A percentile compares a stretch with the other conserved stretches of the same genome.
phyloP scores from a whole-genome alignment of 176 grass and related monocot species.

The Musa troglodytarum region DNA sequence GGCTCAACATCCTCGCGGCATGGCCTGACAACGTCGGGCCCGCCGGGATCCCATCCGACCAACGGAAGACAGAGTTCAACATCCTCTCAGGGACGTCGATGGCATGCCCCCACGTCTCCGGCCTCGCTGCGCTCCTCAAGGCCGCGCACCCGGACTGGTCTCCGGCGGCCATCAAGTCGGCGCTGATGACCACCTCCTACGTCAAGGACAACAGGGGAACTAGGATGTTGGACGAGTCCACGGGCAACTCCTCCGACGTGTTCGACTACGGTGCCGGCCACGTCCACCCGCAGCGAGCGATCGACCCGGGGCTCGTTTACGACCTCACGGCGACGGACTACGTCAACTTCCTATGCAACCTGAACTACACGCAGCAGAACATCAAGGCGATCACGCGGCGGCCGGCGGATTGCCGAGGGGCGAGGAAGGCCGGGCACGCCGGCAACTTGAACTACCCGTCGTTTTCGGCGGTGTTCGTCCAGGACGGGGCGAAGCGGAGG shows the following conservation, averaged over 20 bases:
- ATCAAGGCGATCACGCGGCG: constrained; percentile 71
- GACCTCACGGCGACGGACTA: constrained; percentile 47
- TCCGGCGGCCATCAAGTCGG: constrained; percentile 86
- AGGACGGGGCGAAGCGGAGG: constrained; percentile 4
- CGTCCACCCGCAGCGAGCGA: constrained; percentile 84
- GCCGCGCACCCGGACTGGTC: constrained; percentile 75
- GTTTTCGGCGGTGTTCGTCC: constrained; percentile 42
- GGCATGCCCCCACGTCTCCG: constrained; percentile 92
- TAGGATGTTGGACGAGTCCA: constrained; percentile 71
- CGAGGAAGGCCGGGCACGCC: constrained; percentile 49
- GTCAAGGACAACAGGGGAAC: constrained; percentile 54
- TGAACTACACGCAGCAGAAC: constrained; percentile 82
- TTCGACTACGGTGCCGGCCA: constrained; percentile 84
- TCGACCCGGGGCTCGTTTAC: constrained; percentile 86
- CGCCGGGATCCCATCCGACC: constrained; percentile 59
- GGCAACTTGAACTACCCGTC: constrained; percentile 91
- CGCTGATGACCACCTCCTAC: constrained; percentile 83
- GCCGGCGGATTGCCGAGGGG: constrained; percentile 43
- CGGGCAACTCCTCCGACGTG: constrained; percentile 34
- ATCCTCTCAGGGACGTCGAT: constrained; percentile 93
- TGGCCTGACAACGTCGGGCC: constrained; percentile 76
- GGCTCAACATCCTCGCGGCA: constrained; percentile 83
- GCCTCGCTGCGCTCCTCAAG: constrained; percentile 79
- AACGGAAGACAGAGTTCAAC: constrained; percentile 67
- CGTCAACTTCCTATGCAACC: constrained; percentile 68